These are phyloP conservation scores for Trichoderma cornu-damae DNA, from an alignment of 2,329 filamentous ascomycete species.

Conservation along the genomic window DNA sequence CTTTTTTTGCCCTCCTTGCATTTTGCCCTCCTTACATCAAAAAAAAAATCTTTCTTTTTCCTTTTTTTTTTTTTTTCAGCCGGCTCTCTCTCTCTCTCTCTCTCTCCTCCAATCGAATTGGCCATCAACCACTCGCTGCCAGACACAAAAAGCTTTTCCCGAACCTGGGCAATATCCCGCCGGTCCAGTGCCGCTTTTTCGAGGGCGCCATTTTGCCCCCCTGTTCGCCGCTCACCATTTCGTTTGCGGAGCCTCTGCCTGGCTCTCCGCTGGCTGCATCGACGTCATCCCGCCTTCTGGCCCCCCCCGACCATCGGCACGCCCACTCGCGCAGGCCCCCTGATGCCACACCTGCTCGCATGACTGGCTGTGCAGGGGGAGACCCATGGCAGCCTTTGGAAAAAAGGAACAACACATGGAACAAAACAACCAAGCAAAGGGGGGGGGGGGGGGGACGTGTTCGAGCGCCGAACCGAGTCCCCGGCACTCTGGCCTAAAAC, in stretches of 20 bases:
- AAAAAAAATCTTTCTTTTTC: too few species aligned
- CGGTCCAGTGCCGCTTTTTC: too few species aligned
- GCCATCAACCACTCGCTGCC: too few species aligned
- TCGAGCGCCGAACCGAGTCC: slow-evolving; percentile 16
- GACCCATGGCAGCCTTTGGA: slow-evolving; percentile 7
- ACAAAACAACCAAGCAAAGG: slow-evolving; percentile 9
- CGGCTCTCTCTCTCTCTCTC: too few species aligned
- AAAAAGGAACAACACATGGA: slow-evolving; percentile 17
- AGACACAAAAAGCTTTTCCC: too few species aligned
- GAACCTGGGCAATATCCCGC: too few species aligned
- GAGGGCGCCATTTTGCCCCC: too few species aligned
- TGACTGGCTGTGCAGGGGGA: slow-evolving; percentile 13
- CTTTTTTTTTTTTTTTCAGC: too few species aligned
- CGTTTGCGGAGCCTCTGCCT: too few species aligned
- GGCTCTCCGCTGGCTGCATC: background rate
- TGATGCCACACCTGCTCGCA: slow-evolving; percentile 15
- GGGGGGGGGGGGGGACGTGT: slow-evolving; percentile 4
- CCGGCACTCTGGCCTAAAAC: slow-evolving; percentile 11
- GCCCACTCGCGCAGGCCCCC: slow-evolving; percentile 1
- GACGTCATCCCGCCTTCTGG: slow-evolving; percentile 19
- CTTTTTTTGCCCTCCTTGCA: slow-evolving; percentile 7
- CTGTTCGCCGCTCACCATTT: too few species aligned
- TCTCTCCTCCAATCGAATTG: too few species aligned
- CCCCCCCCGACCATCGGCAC: background rate
- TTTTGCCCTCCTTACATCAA: too few species aligned